Base-by-base conservation (phyloP, 805 yeast genomes). In the Grigorovia transvaalensis region DNA sequence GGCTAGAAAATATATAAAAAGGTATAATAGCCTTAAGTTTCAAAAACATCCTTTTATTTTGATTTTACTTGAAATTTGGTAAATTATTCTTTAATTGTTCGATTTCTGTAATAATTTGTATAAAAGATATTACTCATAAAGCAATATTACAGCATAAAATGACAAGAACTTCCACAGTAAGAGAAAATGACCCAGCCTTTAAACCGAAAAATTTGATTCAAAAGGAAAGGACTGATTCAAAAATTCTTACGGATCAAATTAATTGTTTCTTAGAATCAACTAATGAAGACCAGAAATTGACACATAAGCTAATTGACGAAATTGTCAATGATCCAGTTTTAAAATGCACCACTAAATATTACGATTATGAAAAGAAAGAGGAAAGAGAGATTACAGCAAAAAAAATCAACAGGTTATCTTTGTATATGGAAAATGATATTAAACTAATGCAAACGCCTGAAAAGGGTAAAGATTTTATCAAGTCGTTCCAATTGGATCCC, bases 301-400 rank as follows among this genome's bases (percentile, higher is more conserved):
- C 80, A n/a, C 76, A 76, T 54, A 58, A 62, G 17, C 64, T 82
- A 57, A 69, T 77, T 61, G 80, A 76, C 56, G 81, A 83, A 61
- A 70, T 84, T 60, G 81, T 80, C 60, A 74, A 81, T 57, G 91
- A 85, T 64, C 89, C 89, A 1, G 67, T 84, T 15, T 71, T 85
- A 52, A 74, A 76, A 43, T 74, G 81, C 1, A 73, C 74, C 42
- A 70, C 80, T 5, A 63, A 71, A 40, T 79, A 77, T 64, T 85
- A 83, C 62, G 88, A 84, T 55, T 63, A 73, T 56, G 70, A 74
- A 42, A 82, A 80, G 62, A 70, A 63, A 1, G 71, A 81, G 60
- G 80, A 81, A 62, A 75, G 91, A 56, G 82, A 76, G 57, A 59
- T 73, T 38, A 78, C 86, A 1, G 86, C 82, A 8, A 59, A 66